Evolutionary conservation across 148 eudicot species (phyloP).

Genomic region (Camellia granthamiana): DNA sequence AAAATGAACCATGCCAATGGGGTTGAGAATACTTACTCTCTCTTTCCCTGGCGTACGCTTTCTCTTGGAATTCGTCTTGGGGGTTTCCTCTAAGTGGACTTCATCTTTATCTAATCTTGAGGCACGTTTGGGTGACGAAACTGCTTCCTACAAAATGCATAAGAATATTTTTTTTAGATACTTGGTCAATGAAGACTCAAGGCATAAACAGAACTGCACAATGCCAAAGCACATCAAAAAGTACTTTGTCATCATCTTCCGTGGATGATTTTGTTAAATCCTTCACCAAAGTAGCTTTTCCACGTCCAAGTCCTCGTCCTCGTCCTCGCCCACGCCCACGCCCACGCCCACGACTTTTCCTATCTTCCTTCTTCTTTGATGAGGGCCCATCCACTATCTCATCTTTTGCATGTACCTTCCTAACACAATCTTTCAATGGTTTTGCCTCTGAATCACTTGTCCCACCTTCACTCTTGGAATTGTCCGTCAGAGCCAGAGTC

Average conservation of each 20-base stretch:
- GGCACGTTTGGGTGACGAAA: constrained; percentile 37
- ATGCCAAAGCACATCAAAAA: constrained; percentile 1
- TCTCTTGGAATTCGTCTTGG: constrained; percentile 56
- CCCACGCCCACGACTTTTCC: constrained; percentile 25
- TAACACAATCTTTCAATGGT: constrained; percentile 29
- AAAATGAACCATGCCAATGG: not conserved
- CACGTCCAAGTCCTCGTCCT: constrained; percentile 9
- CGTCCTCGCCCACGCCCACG: constrained; percentile 3
- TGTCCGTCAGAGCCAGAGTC: constrained; percentile 22
- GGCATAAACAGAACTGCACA: constrained; percentile 1
- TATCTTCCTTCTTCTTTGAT: constrained; percentile 28
- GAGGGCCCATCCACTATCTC: constrained; percentile 26
- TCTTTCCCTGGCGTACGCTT: constrained; percentile 46
- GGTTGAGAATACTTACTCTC: constrained; percentile 33
- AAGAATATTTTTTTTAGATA: not conserved
- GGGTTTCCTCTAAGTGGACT: constrained; percentile 36
- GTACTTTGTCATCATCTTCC: constrained; percentile 47
- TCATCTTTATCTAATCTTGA: constrained; percentile 49
- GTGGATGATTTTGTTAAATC: constrained; percentile 33
- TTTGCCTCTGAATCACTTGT: constrained; percentile 40
- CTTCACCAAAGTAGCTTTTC: constrained; percentile 35
- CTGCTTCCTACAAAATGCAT: constrained; percentile 41
- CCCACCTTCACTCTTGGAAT: constrained; percentile 37
- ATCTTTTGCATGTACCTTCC: constrained; percentile 35
- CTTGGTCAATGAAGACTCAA: not conserved